These are phyloP conservation scores for Plasmopara halstedii DNA, from an alignment of 352 stramenopile species.

Conservation along the genomic window DNA sequence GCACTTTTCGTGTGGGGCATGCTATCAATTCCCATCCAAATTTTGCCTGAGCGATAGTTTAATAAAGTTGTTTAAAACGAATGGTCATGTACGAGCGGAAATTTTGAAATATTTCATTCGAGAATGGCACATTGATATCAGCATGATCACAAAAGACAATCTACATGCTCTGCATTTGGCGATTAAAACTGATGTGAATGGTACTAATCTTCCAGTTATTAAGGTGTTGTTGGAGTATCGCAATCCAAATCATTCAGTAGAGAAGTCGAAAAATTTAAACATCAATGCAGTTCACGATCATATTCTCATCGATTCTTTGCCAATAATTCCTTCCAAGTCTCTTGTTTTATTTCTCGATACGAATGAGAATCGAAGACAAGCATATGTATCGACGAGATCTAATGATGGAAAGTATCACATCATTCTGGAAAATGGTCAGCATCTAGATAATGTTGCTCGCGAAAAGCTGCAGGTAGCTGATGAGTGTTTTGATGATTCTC, in stretches of 20 bases:
- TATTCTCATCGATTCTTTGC: slow-evolving; percentile 35
- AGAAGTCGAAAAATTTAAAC: slow-evolving; percentile 1
- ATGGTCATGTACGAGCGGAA: slow-evolving; percentile 27
- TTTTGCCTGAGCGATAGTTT: slow-evolving; percentile 51
- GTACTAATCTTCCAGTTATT: slow-evolving; percentile 41
- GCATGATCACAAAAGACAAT: slow-evolving; percentile 14
- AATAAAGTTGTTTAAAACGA: slow-evolving; percentile 25
- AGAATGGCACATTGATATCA: slow-evolving; percentile 32
- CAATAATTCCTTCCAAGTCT: slow-evolving; percentile 26
- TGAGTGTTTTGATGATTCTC: slow-evolving; percentile 1
- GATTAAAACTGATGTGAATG: slow-evolving; percentile 38
- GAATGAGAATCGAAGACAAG: slow-evolving; percentile 19
- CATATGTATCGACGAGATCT: slow-evolving; percentile 39
- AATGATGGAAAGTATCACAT: slow-evolving; percentile 46
- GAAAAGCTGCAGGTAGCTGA: slow-evolving; percentile 23
- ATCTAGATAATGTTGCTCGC: slow-evolving; percentile 31
- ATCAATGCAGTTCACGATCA: slow-evolving; percentile 60
- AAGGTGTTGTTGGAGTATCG: slow-evolving; percentile 29
- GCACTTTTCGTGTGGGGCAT: slow-evolving; percentile 58
- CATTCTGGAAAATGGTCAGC: slow-evolving; percentile 37
- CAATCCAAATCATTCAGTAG: no score
- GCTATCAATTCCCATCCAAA: slow-evolving; percentile 22
- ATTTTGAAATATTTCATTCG: slow-evolving; percentile 33
- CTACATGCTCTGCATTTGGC: slow-evolving; percentile 44
- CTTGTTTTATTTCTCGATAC: slow-evolving; percentile 2